A percentile compares a stretch with the other conserved stretches of the same genome.
phyloP scores from a whole-genome alignment of 2,329 filamentous ascomycete genomes.

The Aspergillus arachidicola region DNA sequence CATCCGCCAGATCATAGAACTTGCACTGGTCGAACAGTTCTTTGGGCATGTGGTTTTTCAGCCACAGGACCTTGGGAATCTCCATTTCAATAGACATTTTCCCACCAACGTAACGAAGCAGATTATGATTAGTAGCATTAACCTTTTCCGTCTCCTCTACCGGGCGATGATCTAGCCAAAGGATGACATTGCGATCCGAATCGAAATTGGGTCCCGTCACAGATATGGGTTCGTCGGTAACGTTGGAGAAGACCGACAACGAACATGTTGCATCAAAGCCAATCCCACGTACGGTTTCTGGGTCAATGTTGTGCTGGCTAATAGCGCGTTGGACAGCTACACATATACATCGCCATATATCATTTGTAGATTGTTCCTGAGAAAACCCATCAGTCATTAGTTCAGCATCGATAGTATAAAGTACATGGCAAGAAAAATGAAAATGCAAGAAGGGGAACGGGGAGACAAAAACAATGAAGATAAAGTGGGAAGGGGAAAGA shows the following conservation, averaged over 20 bases:
- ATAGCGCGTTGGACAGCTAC: constrained; percentile 81
- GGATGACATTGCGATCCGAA: constrained; percentile 89
- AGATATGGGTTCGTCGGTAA: constrained; percentile 87
- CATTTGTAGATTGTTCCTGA: constrained; percentile 94
- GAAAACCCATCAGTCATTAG: constrained; percentile 20
- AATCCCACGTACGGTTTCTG: constrained; percentile 77
- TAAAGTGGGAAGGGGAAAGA: not conserved
- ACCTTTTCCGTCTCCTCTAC: constrained; percentile 89
- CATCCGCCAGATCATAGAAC: constrained; percentile 94
- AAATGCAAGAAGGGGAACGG: not conserved
- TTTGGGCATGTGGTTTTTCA: constrained; percentile 96
- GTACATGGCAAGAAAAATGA: not conserved
- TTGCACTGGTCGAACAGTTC: constrained; percentile 91
- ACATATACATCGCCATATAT: constrained; percentile 97
- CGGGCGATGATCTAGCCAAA: constrained; percentile 96
- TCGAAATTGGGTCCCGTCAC: constrained; percentile 87
- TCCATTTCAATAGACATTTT: constrained; percentile 99
- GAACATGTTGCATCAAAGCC: constrained; percentile 99
- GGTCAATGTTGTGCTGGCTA: constrained; percentile 76
- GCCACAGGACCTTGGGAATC: constrained; percentile 95
- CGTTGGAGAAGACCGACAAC: constrained; percentile 82
- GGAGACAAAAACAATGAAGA: no score
- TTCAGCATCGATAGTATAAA: not conserved
- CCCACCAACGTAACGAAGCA: constrained; percentile 93
- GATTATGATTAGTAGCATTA: constrained; percentile 87